These are phyloP conservation scores for Spirogloea muscicola DNA, from an alignment of 139 green algal genomes.

Conservation along the genomic window DNA sequence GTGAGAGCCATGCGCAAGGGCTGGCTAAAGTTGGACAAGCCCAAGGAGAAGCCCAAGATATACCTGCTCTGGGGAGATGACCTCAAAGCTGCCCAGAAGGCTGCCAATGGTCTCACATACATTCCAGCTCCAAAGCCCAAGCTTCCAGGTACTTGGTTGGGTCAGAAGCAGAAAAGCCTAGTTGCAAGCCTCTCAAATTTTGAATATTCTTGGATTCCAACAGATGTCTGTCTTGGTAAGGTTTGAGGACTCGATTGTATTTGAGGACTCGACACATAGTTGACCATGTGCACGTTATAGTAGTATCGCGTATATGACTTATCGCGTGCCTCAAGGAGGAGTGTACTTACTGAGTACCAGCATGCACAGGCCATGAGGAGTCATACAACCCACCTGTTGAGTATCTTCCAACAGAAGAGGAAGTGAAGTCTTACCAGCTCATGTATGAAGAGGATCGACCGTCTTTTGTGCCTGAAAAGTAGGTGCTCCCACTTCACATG, in stretches of 20 bases:
- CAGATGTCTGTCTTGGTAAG: no score
- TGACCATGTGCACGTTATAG: no score
- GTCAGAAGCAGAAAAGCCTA: no score
- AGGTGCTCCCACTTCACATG: no score
- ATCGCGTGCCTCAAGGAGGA: no score
- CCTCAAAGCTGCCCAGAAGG: slow-evolving; percentile 58
- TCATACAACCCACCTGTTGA: slow-evolving; percentile 93
- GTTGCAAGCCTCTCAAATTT: no score
- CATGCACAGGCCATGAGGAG: slow-evolving; percentile 65
- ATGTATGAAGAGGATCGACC: slow-evolving; percentile 70
- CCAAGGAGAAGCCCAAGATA: slow-evolving; percentile 46
- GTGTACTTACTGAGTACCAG: no score
- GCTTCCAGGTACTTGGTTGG: slow-evolving; percentile 74
- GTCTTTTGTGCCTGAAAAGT: slow-evolving; percentile 60
- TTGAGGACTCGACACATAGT: no score
- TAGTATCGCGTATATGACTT: no score
- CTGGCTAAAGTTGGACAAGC: slow-evolving; percentile 71
- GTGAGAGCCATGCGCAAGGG: slow-evolving; percentile 87
- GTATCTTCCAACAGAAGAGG: slow-evolving; percentile 92
- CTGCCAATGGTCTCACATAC: slow-evolving; percentile 72
- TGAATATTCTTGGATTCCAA: no score
- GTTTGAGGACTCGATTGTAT: no score
- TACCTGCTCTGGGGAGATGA: slow-evolving; percentile 95
- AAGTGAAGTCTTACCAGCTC: slow-evolving; percentile 65
- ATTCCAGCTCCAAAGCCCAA: slow-evolving; percentile 84